Percentiles rank a stretch among this genome's conserved stretches.
phyloP scores from a whole-genome alignment of 306 rosid species.

The Prunus mongolica region DNA sequence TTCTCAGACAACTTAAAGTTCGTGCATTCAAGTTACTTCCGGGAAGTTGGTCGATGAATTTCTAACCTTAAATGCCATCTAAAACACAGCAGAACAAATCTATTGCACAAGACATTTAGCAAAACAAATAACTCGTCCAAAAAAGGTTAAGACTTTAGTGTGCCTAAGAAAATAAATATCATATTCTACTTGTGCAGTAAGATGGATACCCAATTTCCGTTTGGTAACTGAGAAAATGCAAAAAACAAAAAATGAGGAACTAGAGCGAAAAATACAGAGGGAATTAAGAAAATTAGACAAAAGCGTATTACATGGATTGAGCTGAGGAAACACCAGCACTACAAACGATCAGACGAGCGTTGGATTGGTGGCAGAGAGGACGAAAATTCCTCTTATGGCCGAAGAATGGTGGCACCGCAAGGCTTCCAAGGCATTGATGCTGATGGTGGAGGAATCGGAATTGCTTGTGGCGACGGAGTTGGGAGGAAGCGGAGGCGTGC shows the following conservation, averaged over 20 bases:
- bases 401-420: conserved; percentile 10
- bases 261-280: not conserved
- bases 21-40: not conserved
- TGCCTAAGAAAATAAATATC: not conserved
- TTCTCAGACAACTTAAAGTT: not conserved
- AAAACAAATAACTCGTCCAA: not conserved
- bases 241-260: not conserved
- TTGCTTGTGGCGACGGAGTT: conserved; percentile 20
- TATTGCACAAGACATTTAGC: not conserved
- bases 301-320: conserved; percentile 18
- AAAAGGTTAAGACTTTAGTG: not conserved
- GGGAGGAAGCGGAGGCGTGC: conserved; percentile 27
- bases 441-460: conserved; percentile 18
- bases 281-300: not conserved
- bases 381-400: conserved; percentile 5
- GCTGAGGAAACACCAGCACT: conserved; percentile 30
- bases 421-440: conserved; percentile 4
- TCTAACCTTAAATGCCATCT: not conserved
- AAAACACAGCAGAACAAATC: not conserved
- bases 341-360: not conserved
- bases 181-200: not conserved
- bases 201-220: not conserved
- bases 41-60: not conserved
- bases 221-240: not conserved
- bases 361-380: conserved; percentile 7